Conservation (phyloP, 228 moss, liverwort and hornwort genomes). For the Sphagnum fallax region DNA sequence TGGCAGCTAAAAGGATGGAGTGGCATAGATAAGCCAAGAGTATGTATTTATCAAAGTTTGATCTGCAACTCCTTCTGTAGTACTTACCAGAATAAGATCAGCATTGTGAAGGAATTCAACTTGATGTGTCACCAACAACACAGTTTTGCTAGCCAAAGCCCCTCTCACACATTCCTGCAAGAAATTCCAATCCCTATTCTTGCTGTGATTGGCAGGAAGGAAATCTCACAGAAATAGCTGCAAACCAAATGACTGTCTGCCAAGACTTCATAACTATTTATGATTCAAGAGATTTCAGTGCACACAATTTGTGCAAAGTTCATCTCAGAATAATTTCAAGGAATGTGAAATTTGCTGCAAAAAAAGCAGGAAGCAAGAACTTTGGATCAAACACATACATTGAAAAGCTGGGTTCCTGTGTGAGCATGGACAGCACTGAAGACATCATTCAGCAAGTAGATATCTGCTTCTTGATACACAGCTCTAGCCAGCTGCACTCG, state of each 20-base stretch:
- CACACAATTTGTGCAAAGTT: neutral
- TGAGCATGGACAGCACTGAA: slow-evolving; percentile 73
- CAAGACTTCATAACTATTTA: neutral
- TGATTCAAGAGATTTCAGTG: slow-evolving; percentile 1
- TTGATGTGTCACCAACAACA: slow-evolving; percentile 68
- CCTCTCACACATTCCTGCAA: slow-evolving; percentile 57
- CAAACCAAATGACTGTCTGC: neutral
- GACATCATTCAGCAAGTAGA: slow-evolving; percentile 64
- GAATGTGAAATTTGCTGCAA: neutral
- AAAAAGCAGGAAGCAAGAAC: no score
- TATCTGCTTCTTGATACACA: slow-evolving; percentile 63
- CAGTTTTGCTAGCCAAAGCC: slow-evolving; percentile 48
- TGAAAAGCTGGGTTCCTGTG: slow-evolving; percentile 54
- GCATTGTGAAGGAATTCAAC: slow-evolving; percentile 57
- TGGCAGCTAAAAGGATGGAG: no score
- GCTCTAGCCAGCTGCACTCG: slow-evolving; percentile 74
- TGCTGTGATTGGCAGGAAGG: neutral
- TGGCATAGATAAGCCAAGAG: no score
- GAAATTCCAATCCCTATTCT: neutral
- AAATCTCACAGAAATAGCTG: neutral
- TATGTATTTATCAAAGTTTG: no score
- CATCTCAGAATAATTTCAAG: neutral
- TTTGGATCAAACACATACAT: slow-evolving; percentile 14
- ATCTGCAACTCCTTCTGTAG: no score
- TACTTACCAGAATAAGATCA: slow-evolving; percentile 56